These are phyloP conservation scores for Jackrogersella multiformis DNA, from an alignment of 495 filamentous ascomycete genomes.

Conservation along the genomic window DNA sequence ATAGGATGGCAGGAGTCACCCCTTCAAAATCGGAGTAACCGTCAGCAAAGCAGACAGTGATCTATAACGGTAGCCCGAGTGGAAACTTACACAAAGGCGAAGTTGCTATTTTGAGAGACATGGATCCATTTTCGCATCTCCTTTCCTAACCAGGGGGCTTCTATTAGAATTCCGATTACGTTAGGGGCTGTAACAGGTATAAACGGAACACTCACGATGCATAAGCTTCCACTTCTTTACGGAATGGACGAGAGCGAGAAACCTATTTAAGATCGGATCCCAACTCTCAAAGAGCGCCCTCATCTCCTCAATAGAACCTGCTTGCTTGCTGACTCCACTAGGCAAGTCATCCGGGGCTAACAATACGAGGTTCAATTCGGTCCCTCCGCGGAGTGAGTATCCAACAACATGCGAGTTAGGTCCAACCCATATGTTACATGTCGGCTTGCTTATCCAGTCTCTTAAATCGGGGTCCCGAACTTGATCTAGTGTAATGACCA, in stretches of 20 bases:
- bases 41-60: background rate
- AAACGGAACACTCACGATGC: constrained; percentile 41
- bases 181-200: background rate
- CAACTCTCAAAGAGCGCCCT: constrained; percentile 56
- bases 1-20: constrained; percentile 68
- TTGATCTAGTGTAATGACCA: constrained; percentile 57
- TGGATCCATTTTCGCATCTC: constrained; percentile 45
- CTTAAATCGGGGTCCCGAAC: constrained; percentile 54
- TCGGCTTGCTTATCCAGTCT: constrained; percentile 59
- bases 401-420: constrained; percentile 63
- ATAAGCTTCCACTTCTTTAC: constrained; percentile 52
- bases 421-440: constrained; percentile 73
- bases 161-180: constrained; percentile 8
- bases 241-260: constrained; percentile 34
- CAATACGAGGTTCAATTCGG: constrained; percentile 64
- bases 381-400: constrained; percentile 61
- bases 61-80: background rate
- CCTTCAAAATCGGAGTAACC: constrained; percentile 10
- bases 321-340: constrained; percentile 46
- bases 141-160: constrained; percentile 21
- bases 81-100: constrained; percentile 44
- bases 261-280: constrained; percentile 53
- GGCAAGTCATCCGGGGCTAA: constrained; percentile 59
- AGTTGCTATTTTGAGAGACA: constrained; percentile 19
- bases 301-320: constrained; percentile 57